phyloP scores from a whole-genome alignment of 805 yeast species.

The Cyberlindnera saturnus region DNA sequence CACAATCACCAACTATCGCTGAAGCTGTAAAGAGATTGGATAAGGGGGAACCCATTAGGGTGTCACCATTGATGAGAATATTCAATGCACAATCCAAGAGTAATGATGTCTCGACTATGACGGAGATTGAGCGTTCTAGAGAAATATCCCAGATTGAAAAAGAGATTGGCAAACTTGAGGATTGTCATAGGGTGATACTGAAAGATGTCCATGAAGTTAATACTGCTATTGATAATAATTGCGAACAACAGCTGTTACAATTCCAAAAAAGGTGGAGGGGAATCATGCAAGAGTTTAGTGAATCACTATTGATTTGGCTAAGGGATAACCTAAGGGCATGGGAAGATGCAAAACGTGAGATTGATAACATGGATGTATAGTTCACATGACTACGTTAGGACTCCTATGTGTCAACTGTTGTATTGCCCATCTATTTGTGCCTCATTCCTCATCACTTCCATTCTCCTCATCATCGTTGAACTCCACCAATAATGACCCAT shows the following conservation, averaged over 20 bases:
- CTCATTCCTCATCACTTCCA: slow-evolving; percentile 1
- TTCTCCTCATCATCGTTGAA: slow-evolving; percentile 24
- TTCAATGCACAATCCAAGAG: slow-evolving; percentile 13
- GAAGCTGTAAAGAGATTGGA: slow-evolving; percentile 26
- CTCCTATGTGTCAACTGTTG: no score
- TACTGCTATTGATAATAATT: slow-evolving; percentile 25
- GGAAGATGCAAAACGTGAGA: slow-evolving; percentile 29
- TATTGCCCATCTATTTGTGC: no score
- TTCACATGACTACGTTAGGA: neutral
- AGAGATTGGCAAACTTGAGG: slow-evolving; percentile 33
- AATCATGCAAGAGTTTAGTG: slow-evolving; percentile 27
- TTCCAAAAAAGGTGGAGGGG: slow-evolving; percentile 25
- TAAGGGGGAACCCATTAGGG: slow-evolving; percentile 19
- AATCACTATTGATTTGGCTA: slow-evolving; percentile 30
- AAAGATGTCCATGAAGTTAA: slow-evolving; percentile 33
- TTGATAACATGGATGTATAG: slow-evolving; percentile 12
- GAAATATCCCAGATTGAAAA: slow-evolving; percentile 30
- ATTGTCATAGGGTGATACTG: slow-evolving; percentile 31
- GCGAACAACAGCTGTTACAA: slow-evolving; percentile 21
- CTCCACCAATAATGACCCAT: slow-evolving; percentile 58
- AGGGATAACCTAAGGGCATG: slow-evolving; percentile 33
- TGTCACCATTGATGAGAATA: slow-evolving; percentile 21
- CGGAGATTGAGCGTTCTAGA: slow-evolving; percentile 30
- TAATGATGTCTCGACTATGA: slow-evolving; percentile 20
- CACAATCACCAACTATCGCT: slow-evolving; percentile 30